Evolutionary conservation across 345 rosid species (phyloP).

Genomic region (Citrus hindsii): DNA sequence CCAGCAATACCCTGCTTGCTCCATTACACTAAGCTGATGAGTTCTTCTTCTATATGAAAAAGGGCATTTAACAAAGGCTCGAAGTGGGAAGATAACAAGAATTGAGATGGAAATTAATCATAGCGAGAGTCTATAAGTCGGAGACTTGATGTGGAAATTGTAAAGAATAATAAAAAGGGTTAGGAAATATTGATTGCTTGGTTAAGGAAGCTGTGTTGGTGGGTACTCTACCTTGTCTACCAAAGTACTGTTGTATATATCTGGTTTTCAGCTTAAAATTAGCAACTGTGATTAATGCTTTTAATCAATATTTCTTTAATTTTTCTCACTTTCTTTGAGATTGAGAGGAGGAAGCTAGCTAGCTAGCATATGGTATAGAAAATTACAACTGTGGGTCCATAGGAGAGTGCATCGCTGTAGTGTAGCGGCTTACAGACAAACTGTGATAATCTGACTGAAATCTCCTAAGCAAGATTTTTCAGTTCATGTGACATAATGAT

Average conservation of each 20-base stretch:
- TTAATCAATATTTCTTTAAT: constrained; percentile 4
- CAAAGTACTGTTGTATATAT: constrained; percentile 9
- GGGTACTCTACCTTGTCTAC: constrained; percentile 38
- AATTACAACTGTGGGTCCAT: constrained; percentile 22
- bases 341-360: background rate
- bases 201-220: constrained; percentile 39
- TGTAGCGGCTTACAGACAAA: constrained; percentile 20
- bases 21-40: constrained; percentile 24
- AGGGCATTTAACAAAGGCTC: background rate
- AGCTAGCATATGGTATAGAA: background rate
- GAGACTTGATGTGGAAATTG: constrained; percentile 8
- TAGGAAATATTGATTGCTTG: constrained; percentile 15
- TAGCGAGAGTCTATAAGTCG: background rate
- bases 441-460: constrained; percentile 29
- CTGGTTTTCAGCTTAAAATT: constrained; percentile 5
- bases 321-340: background rate
- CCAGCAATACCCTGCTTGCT: constrained; percentile 38
- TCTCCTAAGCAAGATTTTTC: constrained; percentile 20
- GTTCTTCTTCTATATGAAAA: background rate
- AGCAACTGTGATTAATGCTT: constrained; percentile 1
- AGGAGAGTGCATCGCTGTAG: constrained; percentile 10
- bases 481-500: constrained; percentile 11
- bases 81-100: background rate
- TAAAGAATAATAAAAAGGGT: background rate
- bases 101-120: background rate